phyloP scores from a whole-genome alignment of 352 stramenopile genomes.

The Pythium rhizo-oryzae region DNA sequence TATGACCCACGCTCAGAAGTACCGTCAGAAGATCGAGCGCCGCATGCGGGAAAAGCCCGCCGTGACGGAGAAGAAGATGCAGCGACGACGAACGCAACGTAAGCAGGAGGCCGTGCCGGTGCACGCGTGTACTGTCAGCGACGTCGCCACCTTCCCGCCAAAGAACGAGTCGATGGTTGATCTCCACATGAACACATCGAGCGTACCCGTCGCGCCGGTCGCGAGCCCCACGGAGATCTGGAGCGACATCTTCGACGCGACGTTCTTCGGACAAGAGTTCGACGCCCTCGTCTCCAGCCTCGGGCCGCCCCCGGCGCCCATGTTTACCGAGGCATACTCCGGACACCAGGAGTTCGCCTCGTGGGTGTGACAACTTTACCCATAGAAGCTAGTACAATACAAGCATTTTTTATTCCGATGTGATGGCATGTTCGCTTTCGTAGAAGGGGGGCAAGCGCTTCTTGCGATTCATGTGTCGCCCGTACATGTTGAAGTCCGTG shows the following conservation, averaged over 20 bases:
- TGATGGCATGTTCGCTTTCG: too few species aligned
- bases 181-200: background rate
- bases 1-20: conserved; percentile 85
- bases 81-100: background rate
- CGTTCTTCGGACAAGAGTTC: background rate
- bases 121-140: background rate
- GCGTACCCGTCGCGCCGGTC: background rate
- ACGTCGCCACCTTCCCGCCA: background rate
- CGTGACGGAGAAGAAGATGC: background rate
- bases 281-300: background rate
- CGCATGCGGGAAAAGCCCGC: conserved; percentile 13
- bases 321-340: background rate
- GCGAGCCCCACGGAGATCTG: background rate
- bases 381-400: too few species aligned
- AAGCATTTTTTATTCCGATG: too few species aligned
- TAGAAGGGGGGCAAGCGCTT: too few species aligned
- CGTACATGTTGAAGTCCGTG: too few species aligned
- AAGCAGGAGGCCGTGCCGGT: background rate
- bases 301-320: background rate
- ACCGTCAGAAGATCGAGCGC: conserved; percentile 77
- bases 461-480: too few species aligned
- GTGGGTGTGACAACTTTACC: background rate
- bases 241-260: background rate
- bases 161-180: background rate
- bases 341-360: background rate